Evolutionary conservation across 345 rosid genomes (phyloP).

Genomic region (Nasturtium officinale): DNA sequence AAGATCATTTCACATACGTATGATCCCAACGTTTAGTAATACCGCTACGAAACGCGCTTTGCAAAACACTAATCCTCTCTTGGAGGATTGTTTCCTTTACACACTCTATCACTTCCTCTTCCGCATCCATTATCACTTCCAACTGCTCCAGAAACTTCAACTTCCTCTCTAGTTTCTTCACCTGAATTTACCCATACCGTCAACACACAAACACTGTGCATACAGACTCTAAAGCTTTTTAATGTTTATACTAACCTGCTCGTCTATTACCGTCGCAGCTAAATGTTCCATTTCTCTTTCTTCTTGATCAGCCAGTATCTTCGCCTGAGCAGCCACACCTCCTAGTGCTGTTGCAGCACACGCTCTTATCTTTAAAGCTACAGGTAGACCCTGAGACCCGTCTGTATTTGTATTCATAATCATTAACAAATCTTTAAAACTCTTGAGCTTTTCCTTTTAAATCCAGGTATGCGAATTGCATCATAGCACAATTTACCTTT

Average conservation of each 20-base stretch:
- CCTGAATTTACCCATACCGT: conserved; percentile 40
- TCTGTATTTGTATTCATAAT: conserved; percentile 44
- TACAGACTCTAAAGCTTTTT: not conserved
- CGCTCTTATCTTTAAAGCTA: conserved; percentile 68
- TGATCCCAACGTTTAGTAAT: conserved; percentile 66
- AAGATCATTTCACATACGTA: conserved; percentile 36
- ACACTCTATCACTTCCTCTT: conserved; percentile 58
- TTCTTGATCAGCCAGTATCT: conserved; percentile 85
- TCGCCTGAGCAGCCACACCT: conserved; percentile 78
- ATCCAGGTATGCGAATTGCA: not conserved
- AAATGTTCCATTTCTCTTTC: conserved; percentile 71
- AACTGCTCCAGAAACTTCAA: conserved; percentile 64
- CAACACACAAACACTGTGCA: not conserved
- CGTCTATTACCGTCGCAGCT: conserved; percentile 61
- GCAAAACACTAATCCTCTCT: conserved; percentile 54
- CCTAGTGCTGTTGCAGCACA: conserved; percentile 82
- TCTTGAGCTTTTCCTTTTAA: not conserved
- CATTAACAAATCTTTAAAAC: not conserved
- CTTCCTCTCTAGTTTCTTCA: conserved; percentile 75
- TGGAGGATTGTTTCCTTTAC: conserved; percentile 50
- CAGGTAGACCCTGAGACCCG: conserved; percentile 50
- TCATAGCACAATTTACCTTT: conserved; percentile 30
- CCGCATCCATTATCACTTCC: conserved; percentile 79
- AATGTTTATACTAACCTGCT: conserved; percentile 57
- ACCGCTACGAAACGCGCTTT: conserved; percentile 52